A percentile compares a stretch with the other conserved stretches of the same genome.
Conservation (phyloP, 139 green algal genomes). For the Chlamydomonas sp. region DNA sequence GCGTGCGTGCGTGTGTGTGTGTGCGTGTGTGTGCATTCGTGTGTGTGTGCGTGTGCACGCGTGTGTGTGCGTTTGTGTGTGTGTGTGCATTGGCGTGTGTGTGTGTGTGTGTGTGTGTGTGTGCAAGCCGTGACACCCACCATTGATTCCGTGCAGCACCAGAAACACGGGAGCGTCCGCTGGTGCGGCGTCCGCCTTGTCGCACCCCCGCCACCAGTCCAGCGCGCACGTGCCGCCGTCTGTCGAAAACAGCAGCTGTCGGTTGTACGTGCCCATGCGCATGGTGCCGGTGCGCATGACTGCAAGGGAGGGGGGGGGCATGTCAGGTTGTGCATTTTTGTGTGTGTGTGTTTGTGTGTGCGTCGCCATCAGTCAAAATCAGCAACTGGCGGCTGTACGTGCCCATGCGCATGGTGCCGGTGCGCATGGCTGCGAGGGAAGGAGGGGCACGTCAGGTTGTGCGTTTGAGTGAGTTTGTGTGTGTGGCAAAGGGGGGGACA, state of each 20-base stretch:
- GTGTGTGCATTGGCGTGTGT: too few species aligned
- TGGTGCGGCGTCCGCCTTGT: conserved; percentile 18
- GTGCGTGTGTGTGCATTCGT: too few species aligned
- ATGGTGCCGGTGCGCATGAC: conserved; percentile 8
- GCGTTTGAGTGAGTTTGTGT: too few species aligned
- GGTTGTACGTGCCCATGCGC: conserved; percentile 24
- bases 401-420: neutral
- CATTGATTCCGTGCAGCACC: conserved; percentile 56
- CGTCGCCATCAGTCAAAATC: conserved; percentile 43
- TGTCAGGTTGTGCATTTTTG: too few species aligned
- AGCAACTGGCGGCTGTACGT: conserved; percentile 30
- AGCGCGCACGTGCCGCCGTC: conserved; percentile 57
- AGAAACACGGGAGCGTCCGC: conserved; percentile 37
- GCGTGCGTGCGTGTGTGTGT: too few species aligned
- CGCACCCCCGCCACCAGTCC: conserved; percentile 56
- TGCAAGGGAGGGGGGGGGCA: neutral
- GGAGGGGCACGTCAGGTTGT: too few species aligned
- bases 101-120: too few species aligned
- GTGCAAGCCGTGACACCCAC: too few species aligned
- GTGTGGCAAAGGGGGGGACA: too few species aligned
- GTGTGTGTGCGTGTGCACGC: too few species aligned
- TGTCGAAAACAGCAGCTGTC: conserved; percentile 32
- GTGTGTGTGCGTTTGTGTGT: too few species aligned
- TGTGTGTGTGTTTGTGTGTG: too few species aligned
- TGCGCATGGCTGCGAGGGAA: conserved; percentile 5